phyloP scores from a whole-genome alignment of 1,139 yeast genomes.

The Yamadazyma aaseri region DNA sequence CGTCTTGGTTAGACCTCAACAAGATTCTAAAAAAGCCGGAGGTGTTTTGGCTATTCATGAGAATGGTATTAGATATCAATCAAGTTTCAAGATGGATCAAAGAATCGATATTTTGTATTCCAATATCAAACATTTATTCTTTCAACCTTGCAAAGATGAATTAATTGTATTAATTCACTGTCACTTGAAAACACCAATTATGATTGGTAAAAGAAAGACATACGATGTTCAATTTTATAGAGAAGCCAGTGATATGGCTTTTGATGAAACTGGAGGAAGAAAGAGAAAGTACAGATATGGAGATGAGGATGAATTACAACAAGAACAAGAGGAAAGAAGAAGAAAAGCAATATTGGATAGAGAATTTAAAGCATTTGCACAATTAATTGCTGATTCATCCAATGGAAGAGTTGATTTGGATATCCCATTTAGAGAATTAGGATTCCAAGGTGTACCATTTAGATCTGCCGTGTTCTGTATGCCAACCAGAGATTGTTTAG shows the following conservation, averaged over 20 bases:
- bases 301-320: conserved; percentile 97
- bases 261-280: conserved; percentile 96
- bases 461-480: conserved; percentile 92
- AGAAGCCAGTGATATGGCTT: conserved; percentile 94
- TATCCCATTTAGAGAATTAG: conserved; percentile 92
- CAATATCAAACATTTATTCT: conserved; percentile 88
- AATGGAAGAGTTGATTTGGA: conserved; percentile 82
- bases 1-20: conserved; percentile 91
- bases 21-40: conserved; percentile 92
- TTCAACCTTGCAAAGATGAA: conserved; percentile 96
- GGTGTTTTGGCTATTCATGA: conserved; percentile 92
- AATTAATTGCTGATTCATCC: conserved; percentile 84
- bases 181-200: conserved; percentile 87
- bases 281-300: conserved; percentile 91
- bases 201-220: conserved; percentile 95
- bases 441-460: conserved; percentile 96
- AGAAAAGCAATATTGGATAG: conserved; percentile 87
- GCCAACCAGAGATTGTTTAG: conserved; percentile 96
- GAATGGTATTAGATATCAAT: conserved; percentile 92
- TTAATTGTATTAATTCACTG: conserved; percentile 89
- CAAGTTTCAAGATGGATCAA: conserved; percentile 78
- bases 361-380: conserved; percentile 88
- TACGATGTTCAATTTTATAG: conserved; percentile 94
- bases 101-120: conserved; percentile 84
- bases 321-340: conserved; percentile 97